Evolutionary conservation across 177 flowering plant species (phyloP), one percentile per base, ranked within the genome.

Genomic region (Tripterygium wilfordii): DNA sequence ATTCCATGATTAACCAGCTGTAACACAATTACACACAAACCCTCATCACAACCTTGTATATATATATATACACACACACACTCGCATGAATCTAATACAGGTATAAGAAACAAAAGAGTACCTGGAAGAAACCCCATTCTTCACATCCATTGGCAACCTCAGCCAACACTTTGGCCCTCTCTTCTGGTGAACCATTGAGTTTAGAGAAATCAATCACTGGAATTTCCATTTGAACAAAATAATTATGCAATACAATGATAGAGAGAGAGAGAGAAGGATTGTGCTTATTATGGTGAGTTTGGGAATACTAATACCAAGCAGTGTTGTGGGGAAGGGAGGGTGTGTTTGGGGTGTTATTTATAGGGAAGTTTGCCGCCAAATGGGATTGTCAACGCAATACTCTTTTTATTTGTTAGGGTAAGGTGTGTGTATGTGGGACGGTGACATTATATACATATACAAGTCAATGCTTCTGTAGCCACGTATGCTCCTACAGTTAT

Each of bases 51-150:
- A 12, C 36, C 36, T 33, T 33, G 3, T 33, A 15, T 33, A 13
- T 33, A 3, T 33, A n/a, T 33, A 33, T 6, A 3, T 9, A 3
- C 36, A 33, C 14, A 15, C 12, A 33, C 4, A 10, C 5, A 28
- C 10, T 36, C 14, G 3, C 16, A 6, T 10, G 38, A 36, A 36
- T 36, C 38, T 36, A 36, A 10, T 5, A 4, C 58, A 55, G 10
- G 24, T 23, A 22, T 4, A 41, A 14, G 27, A 19, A 20, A 48
- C 13, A 20, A 19, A 22, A 20, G 5, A 2, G 45, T 52, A 50
- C 97, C 90, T 89, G 88, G 47, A 89, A 89, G 68, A 89, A 86
- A 27, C 97, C 97, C 95, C 97, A 89, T 50, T 86, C 80, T 48
- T 78, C 82, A 41, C 94, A 89, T 5, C 82, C 82, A 42, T 64